Percentiles rank a stretch among this genome's conserved stretches.
Conservation (phyloP, 768 basidiomycete species). For the Hemileccinum impolitum region DNA sequence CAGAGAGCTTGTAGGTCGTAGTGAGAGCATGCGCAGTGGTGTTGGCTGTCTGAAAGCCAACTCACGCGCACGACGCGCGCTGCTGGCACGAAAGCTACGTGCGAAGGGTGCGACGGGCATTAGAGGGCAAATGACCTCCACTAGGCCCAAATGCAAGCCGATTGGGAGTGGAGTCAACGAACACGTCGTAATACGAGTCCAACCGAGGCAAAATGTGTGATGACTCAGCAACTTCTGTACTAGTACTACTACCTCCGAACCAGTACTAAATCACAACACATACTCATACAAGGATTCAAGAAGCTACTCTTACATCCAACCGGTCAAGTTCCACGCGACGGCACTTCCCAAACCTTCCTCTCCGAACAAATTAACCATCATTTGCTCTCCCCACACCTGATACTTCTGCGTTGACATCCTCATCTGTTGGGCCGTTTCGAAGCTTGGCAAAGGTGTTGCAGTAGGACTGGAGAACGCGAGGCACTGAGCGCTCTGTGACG, state of each 20-base stretch:
- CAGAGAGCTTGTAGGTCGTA: constrained; percentile 3
- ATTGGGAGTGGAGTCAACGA: neutral
- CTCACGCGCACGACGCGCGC: constrained; percentile 10
- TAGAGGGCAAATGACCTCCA: constrained; percentile 17
- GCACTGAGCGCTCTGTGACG: constrained; percentile 13
- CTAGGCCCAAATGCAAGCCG: constrained; percentile 5
- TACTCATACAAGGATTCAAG: neutral
- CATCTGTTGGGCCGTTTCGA: constrained; percentile 12
- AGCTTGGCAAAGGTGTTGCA: constrained; percentile 11
- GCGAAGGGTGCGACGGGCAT: constrained; percentile 26
- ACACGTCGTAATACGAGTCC: neutral
- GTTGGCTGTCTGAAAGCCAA: constrained; percentile 9
- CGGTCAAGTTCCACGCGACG: constrained; percentile 12
- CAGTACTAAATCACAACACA: too few species aligned
- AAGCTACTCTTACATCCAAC: neutral
- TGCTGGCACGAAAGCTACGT: constrained; percentile 15
- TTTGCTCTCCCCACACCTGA: constrained; percentile 15
- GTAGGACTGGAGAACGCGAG: constrained; percentile 12
- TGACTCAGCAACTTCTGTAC: constrained; percentile 15
- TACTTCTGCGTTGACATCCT: constrained; percentile 9
- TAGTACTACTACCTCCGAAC: too few species aligned
- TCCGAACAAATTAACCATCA: constrained; percentile 7
- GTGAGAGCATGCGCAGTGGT: constrained; percentile 11
- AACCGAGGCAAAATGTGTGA: constrained; percentile 4
- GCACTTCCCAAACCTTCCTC: constrained; percentile 1